These are phyloP conservation scores for Paradendryphiella salina DNA, from an alignment of 2,329 filamentous ascomycete species.

Conservation along the genomic window DNA sequence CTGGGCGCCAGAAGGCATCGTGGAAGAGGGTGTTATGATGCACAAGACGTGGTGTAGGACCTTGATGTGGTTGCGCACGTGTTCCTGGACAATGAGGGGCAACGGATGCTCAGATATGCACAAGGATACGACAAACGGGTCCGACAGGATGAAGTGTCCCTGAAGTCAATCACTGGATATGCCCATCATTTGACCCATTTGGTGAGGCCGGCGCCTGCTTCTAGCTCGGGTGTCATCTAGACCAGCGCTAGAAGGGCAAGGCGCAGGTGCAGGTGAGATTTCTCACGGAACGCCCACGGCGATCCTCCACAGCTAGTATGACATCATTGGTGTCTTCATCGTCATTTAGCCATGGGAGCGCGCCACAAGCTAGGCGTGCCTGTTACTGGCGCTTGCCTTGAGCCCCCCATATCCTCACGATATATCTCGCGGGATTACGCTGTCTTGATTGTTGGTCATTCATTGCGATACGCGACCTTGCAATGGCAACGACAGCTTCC, in stretches of 20 bases:
- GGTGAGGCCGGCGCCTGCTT: constrained; percentile 5
- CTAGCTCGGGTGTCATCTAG: constrained; percentile 11
- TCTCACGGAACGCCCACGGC: constrained; percentile 11
- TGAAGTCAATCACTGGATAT: background rate
- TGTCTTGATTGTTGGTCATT: background rate
- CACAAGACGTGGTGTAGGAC: too few relatives aligned
- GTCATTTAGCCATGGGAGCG: constrained; percentile 30
- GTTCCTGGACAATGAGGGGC: too few relatives aligned
- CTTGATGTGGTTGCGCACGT: too few relatives aligned
- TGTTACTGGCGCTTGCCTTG: constrained; percentile 1
- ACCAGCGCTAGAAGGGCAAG: constrained; percentile 16
- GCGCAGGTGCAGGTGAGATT: background rate
- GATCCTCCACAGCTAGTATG: constrained; percentile 28
- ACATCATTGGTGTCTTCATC: constrained; percentile 37
- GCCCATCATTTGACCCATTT: constrained; percentile 3
- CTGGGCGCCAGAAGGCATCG: too few relatives aligned
- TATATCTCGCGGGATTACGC: background rate
- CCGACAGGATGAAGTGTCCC: background rate
- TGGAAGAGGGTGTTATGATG: too few relatives aligned
- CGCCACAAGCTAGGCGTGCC: constrained; percentile 5
- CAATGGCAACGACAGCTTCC: constrained; percentile 36
- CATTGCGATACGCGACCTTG: background rate
- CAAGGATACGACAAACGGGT: constrained; percentile 1
- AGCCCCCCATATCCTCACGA: background rate
- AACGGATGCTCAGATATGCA: constrained; percentile 3